These are phyloP conservation scores for Besnoitia besnoiti DNA, from an alignment of 169 alveolate genomes.

Conservation along the genomic window DNA sequence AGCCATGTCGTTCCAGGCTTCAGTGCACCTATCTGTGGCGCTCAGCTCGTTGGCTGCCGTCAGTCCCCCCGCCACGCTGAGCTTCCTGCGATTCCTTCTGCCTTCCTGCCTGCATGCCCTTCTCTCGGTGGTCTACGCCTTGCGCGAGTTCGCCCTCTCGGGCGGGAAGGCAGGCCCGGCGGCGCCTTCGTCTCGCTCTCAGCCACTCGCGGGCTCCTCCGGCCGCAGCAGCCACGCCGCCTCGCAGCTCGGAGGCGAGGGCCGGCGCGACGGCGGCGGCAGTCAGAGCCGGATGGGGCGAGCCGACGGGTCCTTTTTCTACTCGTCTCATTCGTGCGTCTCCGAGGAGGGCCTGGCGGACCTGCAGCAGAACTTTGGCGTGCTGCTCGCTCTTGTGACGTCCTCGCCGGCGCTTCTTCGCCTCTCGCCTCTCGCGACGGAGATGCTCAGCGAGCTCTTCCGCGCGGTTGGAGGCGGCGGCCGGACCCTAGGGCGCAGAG, in stretches of 20 bases:
- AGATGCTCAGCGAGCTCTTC: background rate
- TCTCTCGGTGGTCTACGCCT: background rate
- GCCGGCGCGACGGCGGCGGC: background rate
- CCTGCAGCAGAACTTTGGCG: slow-evolving; percentile 8
- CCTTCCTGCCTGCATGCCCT: slow-evolving; percentile 7
- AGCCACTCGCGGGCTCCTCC: background rate
- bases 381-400: slow-evolving; percentile 15
- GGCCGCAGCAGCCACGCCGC: background rate
- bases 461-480: background rate
- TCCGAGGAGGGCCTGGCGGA: slow-evolving; percentile 6
- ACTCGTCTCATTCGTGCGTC: background rate
- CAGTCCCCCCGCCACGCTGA: background rate
- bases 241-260: background rate
- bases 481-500: background rate
- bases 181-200: background rate
- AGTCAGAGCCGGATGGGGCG: background rate
- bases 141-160: background rate
- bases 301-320: background rate
- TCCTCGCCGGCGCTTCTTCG: slow-evolving; percentile 1
- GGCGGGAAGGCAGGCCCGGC: background rate
- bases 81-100: slow-evolving; percentile 4
- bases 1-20: background rate
- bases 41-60: background rate
- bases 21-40: background rate
- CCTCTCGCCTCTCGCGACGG: background rate